phyloP scores from a whole-genome alignment of 192 early-diverging fungal species.

The Backusella australiensis region DNA sequence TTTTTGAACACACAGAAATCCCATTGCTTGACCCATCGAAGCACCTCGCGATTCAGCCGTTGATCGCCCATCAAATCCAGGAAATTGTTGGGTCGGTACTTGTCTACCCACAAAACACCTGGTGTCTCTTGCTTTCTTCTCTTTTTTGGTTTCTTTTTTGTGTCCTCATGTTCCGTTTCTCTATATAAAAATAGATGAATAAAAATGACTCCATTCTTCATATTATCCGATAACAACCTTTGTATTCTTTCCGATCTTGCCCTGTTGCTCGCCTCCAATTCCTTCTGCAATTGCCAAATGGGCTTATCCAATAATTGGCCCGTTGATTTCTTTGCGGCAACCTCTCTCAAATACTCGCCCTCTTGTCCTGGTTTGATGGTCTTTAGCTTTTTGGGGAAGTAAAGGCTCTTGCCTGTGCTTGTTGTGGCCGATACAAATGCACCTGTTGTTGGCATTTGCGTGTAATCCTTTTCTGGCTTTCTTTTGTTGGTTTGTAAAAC shows the following conservation, averaged over 20 bases:
- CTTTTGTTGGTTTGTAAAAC: background rate
- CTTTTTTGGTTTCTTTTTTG: background rate
- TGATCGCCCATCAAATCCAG: conserved; percentile 91
- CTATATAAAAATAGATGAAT: background rate
- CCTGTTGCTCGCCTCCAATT: background rate
- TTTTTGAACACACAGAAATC: conserved; percentile 90
- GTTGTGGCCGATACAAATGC: conserved; percentile 37
- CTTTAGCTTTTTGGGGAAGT: conserved; percentile 40
- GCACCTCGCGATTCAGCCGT: conserved; percentile 80
- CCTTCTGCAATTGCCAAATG: conserved; percentile 21
- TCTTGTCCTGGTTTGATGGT: conserved; percentile 9
- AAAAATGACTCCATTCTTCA: background rate
- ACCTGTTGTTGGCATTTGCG: conserved; percentile 40
- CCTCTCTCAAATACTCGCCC: background rate
- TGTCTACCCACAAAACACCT: conserved; percentile 79
- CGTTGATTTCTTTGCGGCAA: background rate
- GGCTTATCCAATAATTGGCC: conserved; percentile 15
- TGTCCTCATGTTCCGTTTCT: background rate
- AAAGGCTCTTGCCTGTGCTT: conserved; percentile 36
- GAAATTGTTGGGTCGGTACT: conserved; percentile 79
- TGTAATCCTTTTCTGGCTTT: conserved; percentile 25
- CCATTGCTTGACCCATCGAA: conserved; percentile 97
- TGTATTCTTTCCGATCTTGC: conserved; percentile 4
- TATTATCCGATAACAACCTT: background rate
- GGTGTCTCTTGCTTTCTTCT: background rate